Conservation (phyloP, 345 rosid species). For the Salix caprea region DNA sequence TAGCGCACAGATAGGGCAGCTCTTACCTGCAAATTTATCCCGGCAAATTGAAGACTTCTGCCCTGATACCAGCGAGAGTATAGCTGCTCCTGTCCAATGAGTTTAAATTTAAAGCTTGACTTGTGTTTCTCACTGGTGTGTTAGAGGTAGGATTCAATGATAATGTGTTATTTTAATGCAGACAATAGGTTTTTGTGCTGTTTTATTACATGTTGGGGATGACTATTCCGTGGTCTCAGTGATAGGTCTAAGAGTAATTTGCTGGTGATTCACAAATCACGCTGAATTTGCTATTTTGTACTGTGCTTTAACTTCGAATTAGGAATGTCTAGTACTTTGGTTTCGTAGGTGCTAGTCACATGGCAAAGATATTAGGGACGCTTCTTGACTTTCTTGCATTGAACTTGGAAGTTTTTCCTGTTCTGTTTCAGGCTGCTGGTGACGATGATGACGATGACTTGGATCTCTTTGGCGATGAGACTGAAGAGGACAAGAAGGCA, state of each 20-base stretch:
- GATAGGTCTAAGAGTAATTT: neutral
- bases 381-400: neutral
- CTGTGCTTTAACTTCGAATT: neutral
- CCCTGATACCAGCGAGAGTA: neutral
- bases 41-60: neutral
- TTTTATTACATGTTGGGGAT: neutral
- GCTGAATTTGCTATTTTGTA: neutral
- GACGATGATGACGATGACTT: constrained; percentile 77
- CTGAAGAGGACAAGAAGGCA: constrained; percentile 92
- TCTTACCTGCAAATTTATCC: too few species aligned
- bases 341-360: neutral
- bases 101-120: neutral
- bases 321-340: neutral
- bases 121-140: neutral
- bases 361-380: neutral
- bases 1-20: neutral
- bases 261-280: neutral
- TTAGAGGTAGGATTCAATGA: neutral
- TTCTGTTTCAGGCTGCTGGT: constrained; percentile 37
- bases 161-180: neutral
- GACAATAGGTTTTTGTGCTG: too few species aligned
- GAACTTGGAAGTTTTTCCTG: neutral
- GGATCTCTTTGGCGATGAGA: constrained; percentile 95
- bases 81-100: neutral
- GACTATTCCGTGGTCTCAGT: neutral